A percentile compares a stretch with the other conserved stretches of the same genome.
Conservation (phyloP, 768 basidiomycete species). For the Macrolepiota fuliginosa region DNA sequence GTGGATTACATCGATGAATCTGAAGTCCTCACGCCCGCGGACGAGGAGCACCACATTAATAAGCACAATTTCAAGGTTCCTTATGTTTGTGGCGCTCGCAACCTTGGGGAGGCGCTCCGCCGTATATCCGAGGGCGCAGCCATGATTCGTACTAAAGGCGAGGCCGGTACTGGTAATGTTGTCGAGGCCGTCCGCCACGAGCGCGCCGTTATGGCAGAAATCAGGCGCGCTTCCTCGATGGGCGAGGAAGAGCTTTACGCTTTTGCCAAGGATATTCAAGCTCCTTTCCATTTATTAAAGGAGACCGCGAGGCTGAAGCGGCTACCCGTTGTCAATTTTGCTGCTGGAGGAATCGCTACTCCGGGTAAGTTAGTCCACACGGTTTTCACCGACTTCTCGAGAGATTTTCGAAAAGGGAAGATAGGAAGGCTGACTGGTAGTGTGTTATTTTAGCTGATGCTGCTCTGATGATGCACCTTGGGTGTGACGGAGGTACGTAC, state of each 20-base stretch:
- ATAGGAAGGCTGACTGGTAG: not conserved
- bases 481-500: slow-evolving; percentile 87
- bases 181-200: slow-evolving; percentile 94
- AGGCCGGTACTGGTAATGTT: slow-evolving; percentile 86
- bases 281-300: slow-evolving; percentile 93
- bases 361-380: slow-evolving; percentile 53
- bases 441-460: slow-evolving; percentile 68
- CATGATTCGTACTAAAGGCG: slow-evolving; percentile 97
- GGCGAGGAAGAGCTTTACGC: slow-evolving; percentile 93
- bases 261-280: slow-evolving; percentile 89
- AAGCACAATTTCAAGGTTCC: slow-evolving; percentile 95
- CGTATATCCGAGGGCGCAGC: slow-evolving; percentile 97
- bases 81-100: slow-evolving; percentile 94
- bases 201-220: slow-evolving; percentile 79
- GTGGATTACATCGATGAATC: slow-evolving; percentile 97
- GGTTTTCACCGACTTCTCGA: not conserved
- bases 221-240: slow-evolving; percentile 84
- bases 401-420: not conserved
- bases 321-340: slow-evolving; percentile 95
- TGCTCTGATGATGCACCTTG: slow-evolving; percentile 98
- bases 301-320: slow-evolving; percentile 93
- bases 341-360: slow-evolving; percentile 91
- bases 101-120: slow-evolving; percentile 94
- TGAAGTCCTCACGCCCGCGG: slow-evolving; percentile 93
- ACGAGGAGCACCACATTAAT: slow-evolving; percentile 95